These are phyloP conservation scores for Globisporangium okanoganense DNA, from an alignment of 352 stramenopile genomes.

Conservation along the genomic window DNA sequence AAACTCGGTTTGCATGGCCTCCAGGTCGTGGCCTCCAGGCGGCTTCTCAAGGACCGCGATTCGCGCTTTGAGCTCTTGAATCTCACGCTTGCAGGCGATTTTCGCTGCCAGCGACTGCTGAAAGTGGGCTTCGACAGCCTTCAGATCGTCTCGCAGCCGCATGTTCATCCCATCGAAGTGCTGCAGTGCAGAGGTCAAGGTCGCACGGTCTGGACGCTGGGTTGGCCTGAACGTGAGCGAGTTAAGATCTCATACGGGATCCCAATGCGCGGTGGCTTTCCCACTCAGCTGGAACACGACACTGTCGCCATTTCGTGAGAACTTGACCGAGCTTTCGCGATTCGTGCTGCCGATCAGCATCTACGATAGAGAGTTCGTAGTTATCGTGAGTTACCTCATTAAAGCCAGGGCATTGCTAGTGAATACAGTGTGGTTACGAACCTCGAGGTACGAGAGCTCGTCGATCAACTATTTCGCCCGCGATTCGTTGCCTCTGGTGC, in stretches of 20 bases:
- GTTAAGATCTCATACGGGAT: background rate
- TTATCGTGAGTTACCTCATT: too few relatives aligned
- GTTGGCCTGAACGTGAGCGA: background rate
- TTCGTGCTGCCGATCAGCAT: background rate
- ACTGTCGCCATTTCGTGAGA: background rate
- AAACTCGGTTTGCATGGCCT: background rate
- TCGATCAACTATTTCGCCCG: background rate
- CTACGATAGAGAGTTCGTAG: background rate
- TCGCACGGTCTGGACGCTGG: background rate
- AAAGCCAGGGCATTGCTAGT: background rate
- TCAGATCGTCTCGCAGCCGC: background rate
- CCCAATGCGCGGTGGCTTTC: background rate
- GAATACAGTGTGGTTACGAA: background rate
- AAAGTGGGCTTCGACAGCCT: background rate
- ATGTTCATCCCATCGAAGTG: background rate
- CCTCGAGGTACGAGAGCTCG: background rate
- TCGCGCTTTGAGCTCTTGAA: background rate
- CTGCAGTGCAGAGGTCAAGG: background rate
- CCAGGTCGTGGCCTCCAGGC: background rate
- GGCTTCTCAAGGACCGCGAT: background rate
- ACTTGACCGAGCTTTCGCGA: background rate
- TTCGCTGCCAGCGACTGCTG: background rate
- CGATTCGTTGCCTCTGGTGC: background rate
- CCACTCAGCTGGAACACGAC: background rate
- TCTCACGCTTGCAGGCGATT: background rate